Evolutionary conservation across 2,329 filamentous ascomycete species (phyloP).

Genomic region (Talaromyces albobiverticillius): DNA sequence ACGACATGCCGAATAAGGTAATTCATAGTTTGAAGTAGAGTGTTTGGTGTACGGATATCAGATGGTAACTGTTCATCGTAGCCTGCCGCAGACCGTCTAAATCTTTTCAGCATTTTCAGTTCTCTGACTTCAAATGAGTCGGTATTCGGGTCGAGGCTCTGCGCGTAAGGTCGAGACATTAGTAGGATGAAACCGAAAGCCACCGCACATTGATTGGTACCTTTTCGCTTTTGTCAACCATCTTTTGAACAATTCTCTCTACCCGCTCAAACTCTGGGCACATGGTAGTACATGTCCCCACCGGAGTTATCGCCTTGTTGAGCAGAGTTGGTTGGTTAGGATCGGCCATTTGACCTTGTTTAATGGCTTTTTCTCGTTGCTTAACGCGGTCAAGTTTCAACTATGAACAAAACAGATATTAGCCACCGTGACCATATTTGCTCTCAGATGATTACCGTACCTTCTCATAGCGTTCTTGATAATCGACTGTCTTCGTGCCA

Average conservation of each 20-base stretch:
- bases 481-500: conserved; percentile 23
- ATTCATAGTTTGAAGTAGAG: conserved; percentile 46
- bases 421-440: not conserved
- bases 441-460: conserved; percentile 20
- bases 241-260: conserved; percentile 60
- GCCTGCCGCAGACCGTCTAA: conserved; percentile 61
- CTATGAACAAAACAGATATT: conserved; percentile 25
- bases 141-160: conserved; percentile 36
- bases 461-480: conserved; percentile 37
- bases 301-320: conserved; percentile 59
- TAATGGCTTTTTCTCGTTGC: conserved; percentile 52
- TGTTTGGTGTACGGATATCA: conserved; percentile 58
- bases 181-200: conserved; percentile 12
- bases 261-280: conserved; percentile 63
- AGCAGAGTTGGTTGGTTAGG: conserved; percentile 60
- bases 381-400: conserved; percentile 50
- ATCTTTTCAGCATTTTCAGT: conserved; percentile 61
- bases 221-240: conserved; percentile 60
- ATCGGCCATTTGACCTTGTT: conserved; percentile 54
- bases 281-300: conserved; percentile 62
- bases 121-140: conserved; percentile 33
- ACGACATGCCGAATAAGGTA: conserved; percentile 52
- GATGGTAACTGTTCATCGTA: conserved; percentile 62
- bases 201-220: conserved; percentile 30
- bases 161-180: conserved; percentile 8